Conservation (phyloP, 1,284 basidiomycete species). For the Athelia sp. region DNA sequence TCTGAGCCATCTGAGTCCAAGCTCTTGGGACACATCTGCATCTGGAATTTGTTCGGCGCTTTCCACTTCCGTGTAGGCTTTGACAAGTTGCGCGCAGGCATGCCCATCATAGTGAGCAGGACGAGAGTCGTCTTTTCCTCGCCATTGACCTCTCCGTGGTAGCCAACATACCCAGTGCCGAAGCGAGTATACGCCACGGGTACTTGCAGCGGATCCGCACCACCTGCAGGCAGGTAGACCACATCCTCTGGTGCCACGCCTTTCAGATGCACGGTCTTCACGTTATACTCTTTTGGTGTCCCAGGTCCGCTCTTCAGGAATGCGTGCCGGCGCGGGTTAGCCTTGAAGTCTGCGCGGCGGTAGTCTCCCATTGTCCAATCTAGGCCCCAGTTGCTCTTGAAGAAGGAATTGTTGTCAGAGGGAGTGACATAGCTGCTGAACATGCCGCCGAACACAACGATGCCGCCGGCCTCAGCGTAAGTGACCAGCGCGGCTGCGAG, state of each 20-base stretch:
- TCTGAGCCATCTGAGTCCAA: too few relatives aligned
- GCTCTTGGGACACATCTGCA: too few relatives aligned
- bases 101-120: neutral
- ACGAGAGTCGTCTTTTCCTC: neutral
- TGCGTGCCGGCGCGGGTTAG: slow-evolving; percentile 21
- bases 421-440: slow-evolving; percentile 24
- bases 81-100: too few relatives aligned
- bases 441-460: slow-evolving; percentile 26
- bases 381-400: slow-evolving; percentile 24
- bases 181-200: neutral
- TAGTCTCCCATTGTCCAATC: slow-evolving; percentile 30
- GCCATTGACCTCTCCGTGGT: neutral
- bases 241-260: slow-evolving; percentile 18
- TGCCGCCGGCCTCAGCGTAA: slow-evolving; percentile 29
- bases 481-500: slow-evolving; percentile 22
- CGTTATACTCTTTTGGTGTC: slow-evolving; percentile 24
- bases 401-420: slow-evolving; percentile 20
- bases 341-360: slow-evolving; percentile 23
- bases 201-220: slow-evolving; percentile 14
- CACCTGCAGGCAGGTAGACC: slow-evolving; percentile 21
- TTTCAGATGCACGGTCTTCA: slow-evolving; percentile 29
- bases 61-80: too few relatives aligned
- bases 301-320: slow-evolving; percentile 17
- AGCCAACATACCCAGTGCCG: neutral
- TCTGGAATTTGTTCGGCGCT: too few relatives aligned